Evolutionary conservation across 2,329 filamentous ascomycete genomes (phyloP), one percentile per base, ranked within the genome.

Genomic region (Thelonectria blattea): DNA sequence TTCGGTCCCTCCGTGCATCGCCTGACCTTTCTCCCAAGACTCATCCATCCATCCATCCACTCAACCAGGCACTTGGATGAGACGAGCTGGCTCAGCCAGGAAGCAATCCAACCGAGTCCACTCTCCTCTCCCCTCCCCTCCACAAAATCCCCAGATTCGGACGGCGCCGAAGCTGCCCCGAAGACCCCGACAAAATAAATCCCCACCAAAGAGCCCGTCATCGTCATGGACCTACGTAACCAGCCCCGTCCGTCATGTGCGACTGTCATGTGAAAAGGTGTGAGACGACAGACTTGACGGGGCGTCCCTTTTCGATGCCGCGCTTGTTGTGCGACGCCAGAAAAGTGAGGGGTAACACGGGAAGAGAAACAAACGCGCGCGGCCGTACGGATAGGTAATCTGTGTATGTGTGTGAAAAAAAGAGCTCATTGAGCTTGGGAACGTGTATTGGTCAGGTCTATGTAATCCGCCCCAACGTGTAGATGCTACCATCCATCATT

Each of bases 221-320:
- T 37, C 47, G 58, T 52, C 54, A 54, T 37, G 34, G 14, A 15
- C 49, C 37, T 51, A 61, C 56, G 60, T 58, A 53, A 52, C 48
- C 22, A n/a, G n/a, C 43, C 48, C 37, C 43, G 49, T 56, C 58
- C 58, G 54, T 65, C 67, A 68, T 68, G 67, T 64, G 67, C 57
- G 54, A 62, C 34, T 68, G 60, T 68, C 67, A 69, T 70, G 67
- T 69, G 67, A 70, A 64, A 62, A 10, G 53, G 9, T 20, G 18
- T 20, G 18, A 52, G 48, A 52, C 42, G 49, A 48, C n/a, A 45
- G 2, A 24, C n/a, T n/a, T n/a, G 22, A 24, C 22, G 22, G 22
- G 52, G 42, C 52, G 52, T 32, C 12, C 17, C 22, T 30, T 15
- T 30, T 15, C 4, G 22, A 27, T 15, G 20, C 20, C 7, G 24